A percentile compares a stretch with the other conserved stretches of the same genome.
phyloP scores from a whole-genome alignment of 108 stramenopile species.

The Pseudonitzschia multistriata region DNA sequence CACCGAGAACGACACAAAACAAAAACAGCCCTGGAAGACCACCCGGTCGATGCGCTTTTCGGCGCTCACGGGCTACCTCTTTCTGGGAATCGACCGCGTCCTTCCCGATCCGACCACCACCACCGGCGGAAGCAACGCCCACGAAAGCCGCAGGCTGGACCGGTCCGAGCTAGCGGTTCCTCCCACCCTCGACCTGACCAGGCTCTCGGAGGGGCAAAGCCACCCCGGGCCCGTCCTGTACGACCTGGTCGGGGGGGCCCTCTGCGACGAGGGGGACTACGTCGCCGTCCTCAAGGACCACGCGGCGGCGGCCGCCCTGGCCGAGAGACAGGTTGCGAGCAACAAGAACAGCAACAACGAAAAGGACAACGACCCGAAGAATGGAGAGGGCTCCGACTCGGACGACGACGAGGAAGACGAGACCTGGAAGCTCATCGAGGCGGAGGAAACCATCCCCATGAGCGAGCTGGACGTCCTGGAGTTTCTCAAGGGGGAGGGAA shows the following conservation, averaged over 20 bases:
- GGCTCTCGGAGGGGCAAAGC: conserved; percentile 15
- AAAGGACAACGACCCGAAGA: neutral
- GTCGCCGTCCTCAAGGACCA: conserved; percentile 27
- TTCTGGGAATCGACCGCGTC: conserved; percentile 24
- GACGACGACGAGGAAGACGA: conserved; percentile 33
- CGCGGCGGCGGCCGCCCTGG: neutral
- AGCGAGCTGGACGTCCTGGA: conserved; percentile 27
- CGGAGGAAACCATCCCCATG: conserved; percentile 39
- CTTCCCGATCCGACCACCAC: neutral
- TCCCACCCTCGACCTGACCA: conserved; percentile 20
- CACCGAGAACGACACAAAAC: neutral
- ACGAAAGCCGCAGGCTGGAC: conserved; percentile 4
- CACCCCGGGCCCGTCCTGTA: neutral
- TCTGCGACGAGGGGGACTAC: conserved; percentile 38
- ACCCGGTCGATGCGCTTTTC: conserved; percentile 20
- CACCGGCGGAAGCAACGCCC: neutral
- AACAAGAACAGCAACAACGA: neutral
- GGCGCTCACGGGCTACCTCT: conserved; percentile 22
- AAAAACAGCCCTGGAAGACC: conserved; percentile 12
- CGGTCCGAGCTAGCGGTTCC: conserved; percentile 20
- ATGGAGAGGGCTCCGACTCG: neutral
- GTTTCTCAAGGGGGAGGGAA: conserved; percentile 32
- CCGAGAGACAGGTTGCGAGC: neutral
- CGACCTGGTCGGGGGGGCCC: conserved; percentile 30
- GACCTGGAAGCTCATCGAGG: conserved; percentile 34